phyloP scores from a whole-genome alignment of 768 basidiomycete species.

The Lactarius hatsudake region DNA sequence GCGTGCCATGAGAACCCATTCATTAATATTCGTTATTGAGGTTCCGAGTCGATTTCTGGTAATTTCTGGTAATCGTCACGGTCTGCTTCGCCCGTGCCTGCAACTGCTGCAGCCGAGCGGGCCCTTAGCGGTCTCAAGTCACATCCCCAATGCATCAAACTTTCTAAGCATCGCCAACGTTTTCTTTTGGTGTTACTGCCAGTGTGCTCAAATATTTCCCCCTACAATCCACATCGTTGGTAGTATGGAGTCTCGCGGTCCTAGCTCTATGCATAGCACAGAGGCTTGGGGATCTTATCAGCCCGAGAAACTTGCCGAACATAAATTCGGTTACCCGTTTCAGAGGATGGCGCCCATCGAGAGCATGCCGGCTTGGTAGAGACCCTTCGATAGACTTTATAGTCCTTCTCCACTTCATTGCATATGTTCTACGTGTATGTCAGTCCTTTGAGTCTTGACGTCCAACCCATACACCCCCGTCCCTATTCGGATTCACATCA shows the following conservation, averaged over 20 bases:
- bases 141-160: neutral
- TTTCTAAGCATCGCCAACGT: neutral
- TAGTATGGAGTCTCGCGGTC: conserved; percentile 3
- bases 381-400: conserved; percentile 12
- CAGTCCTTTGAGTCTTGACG: no score
- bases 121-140: neutral
- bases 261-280: neutral
- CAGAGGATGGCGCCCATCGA: conserved; percentile 25
- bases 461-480: neutral
- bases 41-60: no score
- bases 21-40: neutral
- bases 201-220: neutral
- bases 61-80: neutral
- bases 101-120: no score
- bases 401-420: conserved; percentile 23
- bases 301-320: neutral
- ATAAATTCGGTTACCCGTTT: conserved; percentile 23
- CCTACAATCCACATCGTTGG: neutral
- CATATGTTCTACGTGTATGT: conserved; percentile 23
- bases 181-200: neutral
- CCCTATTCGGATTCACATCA: neutral
- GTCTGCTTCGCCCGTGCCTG: neutral
- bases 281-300: conserved; percentile 1
- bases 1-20: conserved; percentile 6
- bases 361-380: neutral